These are phyloP conservation scores for Didymella exigua DNA, from an alignment of 2,329 filamentous ascomycete genomes.

Conservation along the genomic window DNA sequence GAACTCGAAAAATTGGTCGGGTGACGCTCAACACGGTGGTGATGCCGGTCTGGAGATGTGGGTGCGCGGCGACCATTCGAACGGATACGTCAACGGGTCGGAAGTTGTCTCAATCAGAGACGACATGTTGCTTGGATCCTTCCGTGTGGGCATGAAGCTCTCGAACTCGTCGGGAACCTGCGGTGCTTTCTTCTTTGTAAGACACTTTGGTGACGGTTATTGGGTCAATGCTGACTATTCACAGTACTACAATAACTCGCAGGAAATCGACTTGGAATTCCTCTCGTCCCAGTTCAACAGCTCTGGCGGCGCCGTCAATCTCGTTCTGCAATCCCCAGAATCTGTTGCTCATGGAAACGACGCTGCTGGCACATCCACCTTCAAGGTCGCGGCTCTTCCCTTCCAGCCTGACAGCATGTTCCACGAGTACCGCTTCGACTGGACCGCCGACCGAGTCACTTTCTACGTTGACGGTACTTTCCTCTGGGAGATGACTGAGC, in stretches of 20 bases:
- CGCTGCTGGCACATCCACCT: conserved; percentile 64
- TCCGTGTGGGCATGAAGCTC: conserved; percentile 69
- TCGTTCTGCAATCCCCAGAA: conserved; percentile 73
- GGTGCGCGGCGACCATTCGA: conserved; percentile 43
- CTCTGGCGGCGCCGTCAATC: conserved; percentile 66
- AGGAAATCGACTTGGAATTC: conserved; percentile 83
- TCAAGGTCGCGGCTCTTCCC: conserved; percentile 62
- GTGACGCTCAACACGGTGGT: conserved; percentile 53
- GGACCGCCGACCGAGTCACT: conserved; percentile 63
- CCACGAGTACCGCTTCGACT: conserved; percentile 83
- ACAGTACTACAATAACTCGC: conserved; percentile 77
- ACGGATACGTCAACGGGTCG: conserved; percentile 64
- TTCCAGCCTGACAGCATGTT: conserved; percentile 70
- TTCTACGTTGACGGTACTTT: conserved; percentile 71
- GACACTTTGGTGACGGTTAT: conserved; percentile 9
- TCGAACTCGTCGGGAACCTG: conserved; percentile 69
- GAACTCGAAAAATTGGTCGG: conserved; percentile 51
- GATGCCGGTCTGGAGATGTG: conserved; percentile 48
- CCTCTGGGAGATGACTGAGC: conserved; percentile 61
- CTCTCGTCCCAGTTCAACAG: conserved; percentile 69
- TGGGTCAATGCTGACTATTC: conserved; percentile 14
- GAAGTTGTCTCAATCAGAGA: conserved; percentile 67
- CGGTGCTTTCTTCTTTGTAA: conserved; percentile 79
- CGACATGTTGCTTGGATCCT: conserved; percentile 74
- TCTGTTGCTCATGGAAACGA: conserved; percentile 66